phyloP scores from a whole-genome alignment of 1,139 yeast species.

The Kluyveromyces sp. region DNA sequence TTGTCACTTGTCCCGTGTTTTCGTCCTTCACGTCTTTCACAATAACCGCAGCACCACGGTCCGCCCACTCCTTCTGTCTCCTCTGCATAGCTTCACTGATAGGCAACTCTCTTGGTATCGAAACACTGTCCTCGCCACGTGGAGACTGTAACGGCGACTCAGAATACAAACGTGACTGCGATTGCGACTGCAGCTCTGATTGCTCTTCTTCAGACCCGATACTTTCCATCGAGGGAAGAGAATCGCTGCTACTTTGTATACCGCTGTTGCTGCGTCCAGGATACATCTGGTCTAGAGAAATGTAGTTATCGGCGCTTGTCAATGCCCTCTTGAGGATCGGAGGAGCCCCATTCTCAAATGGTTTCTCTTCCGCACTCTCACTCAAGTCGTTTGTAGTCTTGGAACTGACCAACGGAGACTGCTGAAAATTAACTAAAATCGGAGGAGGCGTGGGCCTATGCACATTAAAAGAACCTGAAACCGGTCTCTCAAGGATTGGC shows the following conservation, averaged over 20 bases:
- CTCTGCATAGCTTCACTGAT: slow-evolving; percentile 16
- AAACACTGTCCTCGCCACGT: slow-evolving; percentile 6
- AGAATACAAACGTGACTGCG: too few relatives aligned
- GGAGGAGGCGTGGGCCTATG: slow-evolving; percentile 6
- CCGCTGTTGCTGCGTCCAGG: too few relatives aligned
- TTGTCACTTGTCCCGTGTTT: slow-evolving; percentile 39
- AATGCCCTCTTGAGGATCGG: slow-evolving; percentile 11
- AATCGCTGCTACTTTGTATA: not conserved
- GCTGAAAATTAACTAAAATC: not conserved
- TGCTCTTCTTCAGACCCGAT: not conserved
- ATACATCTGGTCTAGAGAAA: slow-evolving; percentile 13
- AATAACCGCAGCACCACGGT: slow-evolving; percentile 46
- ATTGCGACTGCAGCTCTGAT: too few relatives aligned
- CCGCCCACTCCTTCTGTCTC: slow-evolving; percentile 28
- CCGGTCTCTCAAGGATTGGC: not conserved
- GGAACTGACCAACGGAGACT: not conserved
- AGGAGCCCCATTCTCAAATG: not conserved
- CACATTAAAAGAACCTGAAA: not conserved
- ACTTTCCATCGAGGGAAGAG: not conserved
- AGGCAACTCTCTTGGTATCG: slow-evolving; percentile 10
- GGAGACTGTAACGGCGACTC: too few relatives aligned
- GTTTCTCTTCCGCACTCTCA: not conserved
- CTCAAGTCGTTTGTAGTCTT: slow-evolving; percentile 1
- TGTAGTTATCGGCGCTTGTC: slow-evolving; percentile 23
- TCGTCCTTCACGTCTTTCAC: slow-evolving; percentile 39